Evolutionary conservation across 2,329 filamentous ascomycete genomes (phyloP), one percentile per base, ranked within the genome.

Genomic region (Colletotrichum cereale): DNA sequence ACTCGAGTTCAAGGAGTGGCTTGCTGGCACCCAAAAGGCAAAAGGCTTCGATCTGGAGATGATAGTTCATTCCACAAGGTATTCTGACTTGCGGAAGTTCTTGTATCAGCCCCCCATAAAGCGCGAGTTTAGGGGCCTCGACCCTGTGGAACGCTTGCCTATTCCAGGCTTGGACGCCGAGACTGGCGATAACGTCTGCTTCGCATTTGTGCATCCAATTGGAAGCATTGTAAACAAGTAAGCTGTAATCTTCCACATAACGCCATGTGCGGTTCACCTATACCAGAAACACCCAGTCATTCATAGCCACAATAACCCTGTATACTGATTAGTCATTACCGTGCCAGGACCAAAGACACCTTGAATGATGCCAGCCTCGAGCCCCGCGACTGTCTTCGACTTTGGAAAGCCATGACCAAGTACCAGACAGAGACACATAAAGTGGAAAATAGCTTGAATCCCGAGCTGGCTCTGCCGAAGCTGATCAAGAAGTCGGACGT

Each of bases 61-160:
- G 86, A 88, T 95, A 16, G 83, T 90, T 53, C 92, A 95, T 76
- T 83, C 84, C 1, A 87, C 90, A 44, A 86, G 93, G 58, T 95
- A 95, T 79, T 95, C 92, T 0, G 93, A 96, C 77, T 82, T 96
- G 2, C 86, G 92, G n/a, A 94, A 94, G 76, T 95, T 93, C 75
- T 79, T 90, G 47, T 94, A 93, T 78, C 79, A 84, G 0, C 86
- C 90, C 2, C 68, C 68, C 0, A 77, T 80, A 48, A 67, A 75
- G 2, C 86, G 86, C 61, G 68, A 77, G 0, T 92, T 92, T 75
- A 76, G 84, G 14, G 89, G 88, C 0, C 79, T 93, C 1, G 66
- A 78, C 3, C 82, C 82, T 29, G 79, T 81, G 5, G 78, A 82
- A 31, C 80, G 81, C 12, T 78, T 87, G 14, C 82, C 82, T 1